Percentiles rank a stretch among this genome's conserved stretches.
Evolutionary conservation across 345 rosid species (phyloP).

Genomic region (Eutrema heterophyllum): DNA sequence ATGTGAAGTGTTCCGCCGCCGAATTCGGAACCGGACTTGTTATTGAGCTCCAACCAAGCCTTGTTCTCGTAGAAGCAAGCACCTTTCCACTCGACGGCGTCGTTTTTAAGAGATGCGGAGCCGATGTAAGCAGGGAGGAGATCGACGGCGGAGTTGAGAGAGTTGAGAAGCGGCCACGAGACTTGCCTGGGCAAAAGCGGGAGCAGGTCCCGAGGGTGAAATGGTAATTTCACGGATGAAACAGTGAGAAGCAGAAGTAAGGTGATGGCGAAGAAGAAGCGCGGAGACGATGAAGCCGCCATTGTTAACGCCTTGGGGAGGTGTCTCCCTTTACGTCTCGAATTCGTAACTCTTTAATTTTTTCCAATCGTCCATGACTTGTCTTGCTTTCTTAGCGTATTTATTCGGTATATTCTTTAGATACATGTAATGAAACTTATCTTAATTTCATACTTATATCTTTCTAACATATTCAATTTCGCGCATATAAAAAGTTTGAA

Average conservation of each 20-base stretch:
- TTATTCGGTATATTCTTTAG: neutral
- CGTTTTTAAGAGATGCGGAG: conserved; percentile 51
- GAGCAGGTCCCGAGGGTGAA: conserved; percentile 68
- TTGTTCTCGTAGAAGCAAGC: conserved; percentile 75
- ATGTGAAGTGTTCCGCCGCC: conserved; percentile 94
- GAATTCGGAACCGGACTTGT: conserved; percentile 63
- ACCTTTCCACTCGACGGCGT: conserved; percentile 67
- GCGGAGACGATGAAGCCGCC: conserved; percentile 16
- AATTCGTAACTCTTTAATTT: neutral
- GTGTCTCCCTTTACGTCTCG: conserved; percentile 13
- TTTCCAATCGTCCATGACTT: neutral
- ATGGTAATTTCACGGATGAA: conserved; percentile 37
- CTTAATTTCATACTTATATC: neutral
- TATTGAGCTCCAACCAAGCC: conserved; percentile 93
- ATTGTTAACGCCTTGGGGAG: neutral
- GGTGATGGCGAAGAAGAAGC: neutral
- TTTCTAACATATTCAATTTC: neutral
- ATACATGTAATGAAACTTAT: neutral
- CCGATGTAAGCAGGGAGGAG: conserved; percentile 86
- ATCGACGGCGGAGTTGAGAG: conserved; percentile 56
- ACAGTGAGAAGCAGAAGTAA: neutral
- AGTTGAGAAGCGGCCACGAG: conserved; percentile 78
- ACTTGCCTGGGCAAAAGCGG: conserved; percentile 70
- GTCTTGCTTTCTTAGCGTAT: neutral
- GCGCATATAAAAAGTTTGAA: neutral